Conservation (phyloP, 2,329 filamentous ascomycete genomes). For the Aspergillus uvarum region DNA sequence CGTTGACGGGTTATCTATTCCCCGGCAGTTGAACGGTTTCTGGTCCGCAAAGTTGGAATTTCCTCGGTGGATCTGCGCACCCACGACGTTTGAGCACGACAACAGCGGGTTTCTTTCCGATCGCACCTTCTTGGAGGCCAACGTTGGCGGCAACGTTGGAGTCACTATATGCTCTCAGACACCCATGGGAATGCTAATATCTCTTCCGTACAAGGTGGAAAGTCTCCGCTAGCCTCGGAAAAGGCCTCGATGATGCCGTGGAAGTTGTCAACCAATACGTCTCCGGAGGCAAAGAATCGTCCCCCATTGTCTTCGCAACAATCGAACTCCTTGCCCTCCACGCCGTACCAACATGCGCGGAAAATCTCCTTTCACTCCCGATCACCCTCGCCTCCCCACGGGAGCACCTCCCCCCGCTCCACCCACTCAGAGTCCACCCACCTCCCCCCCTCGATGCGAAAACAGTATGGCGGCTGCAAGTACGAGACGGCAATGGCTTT, state of each 20-base stretch:
- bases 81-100: constrained; percentile 9
- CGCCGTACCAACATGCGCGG: constrained; percentile 83
- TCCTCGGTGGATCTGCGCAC: constrained; percentile 2
- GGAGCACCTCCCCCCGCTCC: constrained; percentile 83
- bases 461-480: constrained; percentile 70
- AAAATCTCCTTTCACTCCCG: constrained; percentile 78
- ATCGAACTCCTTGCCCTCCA: constrained; percentile 89
- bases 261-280: constrained; percentile 36
- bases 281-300: constrained; percentile 42
- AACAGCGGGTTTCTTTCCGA: not conserved
- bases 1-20: constrained; percentile 7
- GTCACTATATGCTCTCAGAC: constrained; percentile 43
- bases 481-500: constrained; percentile 85
- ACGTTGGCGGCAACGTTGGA: constrained; percentile 34
- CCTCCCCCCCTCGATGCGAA: constrained; percentile 66
- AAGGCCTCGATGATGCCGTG: constrained; percentile 44
- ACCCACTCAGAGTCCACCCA: constrained; percentile 86
- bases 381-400: constrained; percentile 74
- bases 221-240: constrained; percentile 44
- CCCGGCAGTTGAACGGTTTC: constrained; percentile 7
- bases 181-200: constrained; percentile 45
- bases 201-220: constrained; percentile 41
- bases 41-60: constrained; percentile 11
- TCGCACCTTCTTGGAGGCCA: constrained; percentile 22
- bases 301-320: constrained; percentile 60